These are phyloP conservation scores for Plasmodium gonderi DNA, from an alignment of 169 alveolate species.

Conservation along the genomic window DNA sequence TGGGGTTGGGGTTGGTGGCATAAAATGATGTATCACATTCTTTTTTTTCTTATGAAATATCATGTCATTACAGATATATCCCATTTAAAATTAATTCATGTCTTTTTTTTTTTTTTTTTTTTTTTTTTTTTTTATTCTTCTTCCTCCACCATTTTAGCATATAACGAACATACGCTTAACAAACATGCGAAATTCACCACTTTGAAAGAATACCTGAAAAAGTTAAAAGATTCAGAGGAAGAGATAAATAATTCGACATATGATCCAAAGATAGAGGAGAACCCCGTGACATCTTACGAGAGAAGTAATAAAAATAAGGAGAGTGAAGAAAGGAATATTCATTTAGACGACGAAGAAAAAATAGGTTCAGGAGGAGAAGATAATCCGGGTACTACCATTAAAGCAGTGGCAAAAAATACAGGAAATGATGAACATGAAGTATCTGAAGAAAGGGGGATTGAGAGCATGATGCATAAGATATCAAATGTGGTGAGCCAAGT, in stretches of 20 bases:
- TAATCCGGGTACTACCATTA: not conserved
- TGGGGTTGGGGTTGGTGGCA: not conserved
- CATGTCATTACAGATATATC: not conserved
- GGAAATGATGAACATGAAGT: constrained; percentile 1
- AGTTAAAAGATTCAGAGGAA: constrained; percentile 24
- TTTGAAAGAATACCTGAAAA: constrained; percentile 33
- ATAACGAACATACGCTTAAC: constrained; percentile 3
- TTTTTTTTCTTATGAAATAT: not conserved
- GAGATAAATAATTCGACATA: not conserved
- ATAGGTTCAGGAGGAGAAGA: not conserved
- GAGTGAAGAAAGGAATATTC: not conserved
- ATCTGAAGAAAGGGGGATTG: not conserved
- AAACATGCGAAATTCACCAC: constrained; percentile 13
- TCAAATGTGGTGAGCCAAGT: not conserved
- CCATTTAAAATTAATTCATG: not conserved
- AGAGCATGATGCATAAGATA: not conserved
- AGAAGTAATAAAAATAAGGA: not conserved
- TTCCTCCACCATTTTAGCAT: constrained; percentile 25
- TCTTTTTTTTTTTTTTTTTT: not conserved
- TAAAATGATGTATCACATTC: not conserved
- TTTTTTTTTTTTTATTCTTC: not conserved
- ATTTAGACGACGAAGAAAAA: not conserved
- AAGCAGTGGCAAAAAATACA: not conserved
- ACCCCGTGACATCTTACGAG: constrained; percentile 24
- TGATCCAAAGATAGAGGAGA: not conserved